Evolutionary conservation across 2,329 filamentous ascomycete species (phyloP).

Genomic region (Elsinoe fawcettii): DNA sequence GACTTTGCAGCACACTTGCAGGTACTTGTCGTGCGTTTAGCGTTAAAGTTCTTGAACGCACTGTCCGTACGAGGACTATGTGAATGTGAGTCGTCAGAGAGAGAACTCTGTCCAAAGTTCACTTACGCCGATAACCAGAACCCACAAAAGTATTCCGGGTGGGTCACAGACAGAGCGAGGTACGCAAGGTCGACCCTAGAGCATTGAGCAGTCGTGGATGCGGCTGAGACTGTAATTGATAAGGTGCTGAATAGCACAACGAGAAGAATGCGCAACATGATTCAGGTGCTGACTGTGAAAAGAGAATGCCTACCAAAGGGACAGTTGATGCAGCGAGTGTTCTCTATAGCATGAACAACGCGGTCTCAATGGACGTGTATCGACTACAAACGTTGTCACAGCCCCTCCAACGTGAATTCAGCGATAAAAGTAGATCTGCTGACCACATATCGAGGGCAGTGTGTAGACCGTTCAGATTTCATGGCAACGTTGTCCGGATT

Average conservation of each 20-base stretch:
- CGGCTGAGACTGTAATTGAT: neutral
- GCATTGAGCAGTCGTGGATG: neutral
- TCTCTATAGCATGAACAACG: neutral
- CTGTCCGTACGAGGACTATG: neutral
- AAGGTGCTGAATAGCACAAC: neutral
- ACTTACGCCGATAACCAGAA: neutral
- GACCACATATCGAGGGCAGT: neutral
- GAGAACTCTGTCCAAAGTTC: neutral
- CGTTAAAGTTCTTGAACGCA: neutral
- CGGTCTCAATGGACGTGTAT: neutral
- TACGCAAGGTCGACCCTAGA: neutral
- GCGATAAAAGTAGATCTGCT: neutral
- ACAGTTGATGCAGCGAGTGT: neutral
- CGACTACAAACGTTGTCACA: neutral
- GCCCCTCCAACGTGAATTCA: neutral
- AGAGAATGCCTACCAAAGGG: neutral
- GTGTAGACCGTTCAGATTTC: neutral
- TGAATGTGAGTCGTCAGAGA: neutral
- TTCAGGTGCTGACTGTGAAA: neutral
- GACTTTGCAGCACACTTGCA: neutral
- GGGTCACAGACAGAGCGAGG: neutral
- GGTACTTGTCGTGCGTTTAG: neutral
- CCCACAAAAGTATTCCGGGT: neutral
- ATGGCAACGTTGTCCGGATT: neutral
- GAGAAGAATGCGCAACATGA: neutral